Evolutionary conservation across 345 rosid genomes (phyloP).

Genomic region (Arabis hirsuta): DNA sequence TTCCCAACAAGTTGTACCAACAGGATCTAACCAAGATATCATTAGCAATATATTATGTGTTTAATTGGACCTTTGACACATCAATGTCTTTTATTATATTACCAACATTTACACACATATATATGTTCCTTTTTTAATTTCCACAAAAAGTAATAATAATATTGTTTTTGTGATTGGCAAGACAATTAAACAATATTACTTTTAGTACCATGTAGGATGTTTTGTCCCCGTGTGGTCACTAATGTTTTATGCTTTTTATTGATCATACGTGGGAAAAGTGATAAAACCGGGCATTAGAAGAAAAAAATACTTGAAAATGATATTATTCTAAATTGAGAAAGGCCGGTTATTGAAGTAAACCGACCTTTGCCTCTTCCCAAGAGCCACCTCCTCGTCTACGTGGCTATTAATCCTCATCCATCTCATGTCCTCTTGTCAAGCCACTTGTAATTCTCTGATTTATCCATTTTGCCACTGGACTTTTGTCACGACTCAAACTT

Average conservation of each 20-base stretch:
- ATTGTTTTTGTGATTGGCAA: conserved; percentile 13
- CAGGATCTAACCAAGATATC: conserved; percentile 40
- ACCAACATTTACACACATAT: conserved; percentile 1
- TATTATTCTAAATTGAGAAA: conserved; percentile 30
- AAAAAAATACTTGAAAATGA: conserved; percentile 12
- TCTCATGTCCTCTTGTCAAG: conserved; percentile 29
- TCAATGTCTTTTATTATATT: conserved; percentile 5
- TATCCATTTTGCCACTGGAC: conserved; percentile 15
- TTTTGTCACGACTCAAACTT: not conserved
- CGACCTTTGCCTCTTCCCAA: conserved; percentile 45
- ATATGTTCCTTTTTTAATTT: not conserved
- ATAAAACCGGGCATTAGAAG: not conserved
- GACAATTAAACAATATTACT: conserved; percentile 19
- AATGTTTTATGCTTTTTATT: conserved; percentile 26
- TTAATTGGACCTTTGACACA: conserved; percentile 5
- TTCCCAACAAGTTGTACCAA: conserved; percentile 21
- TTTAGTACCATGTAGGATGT: conserved; percentile 30
- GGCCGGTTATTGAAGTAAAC: conserved; percentile 44
- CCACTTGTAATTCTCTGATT: conserved; percentile 26
- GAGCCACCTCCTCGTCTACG: conserved; percentile 42
- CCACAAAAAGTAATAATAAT: conserved; percentile 27
- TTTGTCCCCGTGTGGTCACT: conserved; percentile 23
- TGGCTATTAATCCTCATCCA: conserved; percentile 38
- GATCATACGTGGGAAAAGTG: conserved; percentile 40
- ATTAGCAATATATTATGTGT: conserved; percentile 28